A percentile compares a stretch with the other conserved stretches of the same genome.
phyloP scores from a whole-genome alignment of 2,329 filamentous ascomycete species.

The Aspergillus novofumigatus region DNA sequence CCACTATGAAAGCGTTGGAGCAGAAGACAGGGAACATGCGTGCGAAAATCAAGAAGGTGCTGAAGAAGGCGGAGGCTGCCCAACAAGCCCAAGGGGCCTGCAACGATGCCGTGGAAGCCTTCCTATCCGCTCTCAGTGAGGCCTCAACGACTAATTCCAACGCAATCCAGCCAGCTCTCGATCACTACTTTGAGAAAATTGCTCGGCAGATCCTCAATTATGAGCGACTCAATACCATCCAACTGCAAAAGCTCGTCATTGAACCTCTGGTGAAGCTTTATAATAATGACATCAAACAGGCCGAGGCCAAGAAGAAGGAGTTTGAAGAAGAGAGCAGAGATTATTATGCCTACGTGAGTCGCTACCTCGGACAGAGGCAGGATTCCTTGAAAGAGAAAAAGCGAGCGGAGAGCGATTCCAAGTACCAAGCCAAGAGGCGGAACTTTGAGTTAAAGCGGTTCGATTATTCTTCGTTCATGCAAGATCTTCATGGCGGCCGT shows the following conservation, averaged over 20 bases:
- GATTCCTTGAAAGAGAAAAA: conserved; percentile 98
- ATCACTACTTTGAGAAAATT: conserved; percentile 98
- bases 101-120: conserved; percentile 78
- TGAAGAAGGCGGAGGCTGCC: conserved; percentile 90
- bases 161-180: conserved; percentile 91
- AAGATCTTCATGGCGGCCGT: conserved; percentile 96
- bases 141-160: conserved; percentile 88
- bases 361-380: conserved; percentile 92
- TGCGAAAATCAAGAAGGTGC: conserved; percentile 87
- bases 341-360: conserved; percentile 91
- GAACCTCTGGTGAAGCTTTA: conserved; percentile 91
- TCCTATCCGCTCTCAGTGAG: conserved; percentile 82
- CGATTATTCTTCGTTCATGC: conserved; percentile 98
- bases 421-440: conserved; percentile 88
- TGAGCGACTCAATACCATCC: conserved; percentile 75
- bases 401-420: conserved; percentile 86
- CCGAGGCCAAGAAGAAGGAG: conserved; percentile 92
- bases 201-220: conserved; percentile 84
- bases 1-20: conserved; percentile 92
- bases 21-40: conserved; percentile 96
- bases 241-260: conserved; percentile 89
- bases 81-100: conserved; percentile 73
- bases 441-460: conserved; percentile 97
- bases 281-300: conserved; percentile 94
- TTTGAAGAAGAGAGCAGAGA: conserved; percentile 99